Conservation (phyloP, 78 protist species). For the Creolimax fragrantissima region DNA sequence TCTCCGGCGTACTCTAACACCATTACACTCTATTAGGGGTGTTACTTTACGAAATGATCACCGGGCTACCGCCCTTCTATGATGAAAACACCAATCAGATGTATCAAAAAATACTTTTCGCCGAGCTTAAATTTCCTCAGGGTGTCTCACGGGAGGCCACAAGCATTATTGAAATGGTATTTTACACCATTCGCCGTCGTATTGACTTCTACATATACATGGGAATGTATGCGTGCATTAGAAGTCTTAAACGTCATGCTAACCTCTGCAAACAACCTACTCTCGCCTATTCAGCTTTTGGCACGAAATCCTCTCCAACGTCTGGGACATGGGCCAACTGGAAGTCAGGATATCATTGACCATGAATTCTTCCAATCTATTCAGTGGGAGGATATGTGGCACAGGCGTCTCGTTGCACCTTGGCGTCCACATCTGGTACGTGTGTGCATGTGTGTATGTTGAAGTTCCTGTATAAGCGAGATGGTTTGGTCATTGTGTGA, state of each 20-base stretch:
- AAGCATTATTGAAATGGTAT: not conserved
- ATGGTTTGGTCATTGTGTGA: not conserved
- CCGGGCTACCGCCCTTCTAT: slow-evolving; percentile 74
- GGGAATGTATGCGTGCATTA: too few relatives aligned
- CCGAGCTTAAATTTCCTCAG: slow-evolving; percentile 3
- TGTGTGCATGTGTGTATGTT: not conserved
- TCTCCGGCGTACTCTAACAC: not conserved
- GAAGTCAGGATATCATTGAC: not conserved
- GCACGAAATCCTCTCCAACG: slow-evolving; percentile 26
- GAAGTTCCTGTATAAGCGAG: not conserved
- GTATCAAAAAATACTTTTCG: slow-evolving; percentile 55
- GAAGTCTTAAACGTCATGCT: too few relatives aligned
- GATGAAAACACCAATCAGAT: slow-evolving; percentile 42
- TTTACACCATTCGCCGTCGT: not conserved
- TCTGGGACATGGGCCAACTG: slow-evolving; percentile 30
- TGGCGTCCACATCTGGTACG: slow-evolving; percentile 11
- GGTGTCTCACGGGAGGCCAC: not conserved
- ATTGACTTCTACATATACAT: too few relatives aligned
- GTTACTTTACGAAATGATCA: slow-evolving; percentile 72
- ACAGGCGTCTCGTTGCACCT: not conserved
- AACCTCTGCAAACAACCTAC: too few relatives aligned
- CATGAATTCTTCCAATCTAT: slow-evolving; percentile 13
- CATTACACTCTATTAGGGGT: slow-evolving; percentile 40
- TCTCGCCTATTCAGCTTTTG: slow-evolving; percentile 1
- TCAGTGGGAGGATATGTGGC: not conserved